A percentile compares a stretch with the other conserved stretches of the same genome.
These are phyloP conservation scores for Exidia glandulosa DNA, from an alignment of 768 basidiomycete species.

Conservation along the genomic window DNA sequence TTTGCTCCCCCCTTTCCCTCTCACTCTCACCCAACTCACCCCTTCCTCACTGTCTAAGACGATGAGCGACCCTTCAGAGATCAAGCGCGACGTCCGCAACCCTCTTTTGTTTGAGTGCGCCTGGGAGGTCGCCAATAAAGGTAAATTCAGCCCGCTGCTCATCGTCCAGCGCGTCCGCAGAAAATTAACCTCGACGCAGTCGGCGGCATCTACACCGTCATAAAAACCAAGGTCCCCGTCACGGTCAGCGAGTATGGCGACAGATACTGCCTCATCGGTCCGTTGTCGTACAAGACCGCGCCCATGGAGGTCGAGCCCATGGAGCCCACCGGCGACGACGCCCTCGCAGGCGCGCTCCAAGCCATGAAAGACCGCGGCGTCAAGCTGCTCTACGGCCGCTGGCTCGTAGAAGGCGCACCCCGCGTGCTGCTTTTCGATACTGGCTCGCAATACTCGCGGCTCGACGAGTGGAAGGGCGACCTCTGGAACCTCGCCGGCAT, in stretches of 20 bases:
- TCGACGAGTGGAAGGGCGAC: slow-evolving; percentile 99
- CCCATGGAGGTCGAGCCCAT: slow-evolving; percentile 97
- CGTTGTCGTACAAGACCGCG: slow-evolving; percentile 95
- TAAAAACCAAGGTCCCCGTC: slow-evolving; percentile 98
- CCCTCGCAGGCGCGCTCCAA: slow-evolving; percentile 65
- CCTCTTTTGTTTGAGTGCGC: slow-evolving; percentile 88
- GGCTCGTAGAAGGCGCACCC: slow-evolving; percentile 97
- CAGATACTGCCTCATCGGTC: slow-evolving; percentile 92
- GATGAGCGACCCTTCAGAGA: not conserved
- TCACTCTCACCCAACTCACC: not conserved
- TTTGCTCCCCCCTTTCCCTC: not conserved
- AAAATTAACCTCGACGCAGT: slow-evolving; percentile 28
- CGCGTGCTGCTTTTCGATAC: slow-evolving; percentile 94
- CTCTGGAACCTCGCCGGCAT: slow-evolving; percentile 98
- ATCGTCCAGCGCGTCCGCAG: not conserved
- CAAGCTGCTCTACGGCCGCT: slow-evolving; percentile 90
- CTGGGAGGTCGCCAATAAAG: slow-evolving; percentile 97
- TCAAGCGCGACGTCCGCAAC: slow-evolving; percentile 61
- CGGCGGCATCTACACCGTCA: slow-evolving; percentile 98
- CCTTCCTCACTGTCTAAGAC: not conserved
- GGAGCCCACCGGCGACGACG: slow-evolving; percentile 67
- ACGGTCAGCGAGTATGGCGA: slow-evolving; percentile 94
- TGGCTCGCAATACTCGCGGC: slow-evolving; percentile 68
- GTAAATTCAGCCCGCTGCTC: slow-evolving; percentile 4
- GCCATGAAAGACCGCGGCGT: slow-evolving; percentile 83